These are phyloP conservation scores for Hypoxylon sp. DNA, from an alignment of 2,329 filamentous ascomycete genomes.

Conservation along the genomic window DNA sequence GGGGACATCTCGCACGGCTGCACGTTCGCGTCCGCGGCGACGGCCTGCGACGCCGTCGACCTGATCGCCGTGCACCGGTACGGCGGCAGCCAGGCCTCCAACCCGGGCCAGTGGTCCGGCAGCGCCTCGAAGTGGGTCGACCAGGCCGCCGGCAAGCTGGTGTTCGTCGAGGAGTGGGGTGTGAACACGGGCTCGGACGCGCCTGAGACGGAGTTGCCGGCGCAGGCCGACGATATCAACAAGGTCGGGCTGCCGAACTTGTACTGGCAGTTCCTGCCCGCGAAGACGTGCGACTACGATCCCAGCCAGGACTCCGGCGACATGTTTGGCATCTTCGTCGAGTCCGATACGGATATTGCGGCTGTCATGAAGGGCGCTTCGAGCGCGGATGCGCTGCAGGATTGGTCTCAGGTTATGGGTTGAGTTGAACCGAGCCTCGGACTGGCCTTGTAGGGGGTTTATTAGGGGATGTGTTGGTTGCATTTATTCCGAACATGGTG, in stretches of 20 bases:
- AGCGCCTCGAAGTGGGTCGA: slow-evolving; percentile 39
- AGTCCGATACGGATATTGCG: slow-evolving; percentile 29
- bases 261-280: slow-evolving; percentile 48
- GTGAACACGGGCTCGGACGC: slow-evolving; percentile 59
- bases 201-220: slow-evolving; percentile 36
- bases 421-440: slow-evolving; percentile 1
- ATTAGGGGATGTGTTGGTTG: not conserved
- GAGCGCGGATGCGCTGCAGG: slow-evolving; percentile 29
- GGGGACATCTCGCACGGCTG: slow-evolving; percentile 46
- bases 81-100: slow-evolving; percentile 30
- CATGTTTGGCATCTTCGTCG: slow-evolving; percentile 39
- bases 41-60: slow-evolving; percentile 44
- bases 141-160: slow-evolving; percentile 42
- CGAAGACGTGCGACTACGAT: slow-evolving; percentile 37
- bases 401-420: slow-evolving; percentile 30
- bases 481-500: no score
- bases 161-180: slow-evolving; percentile 47
- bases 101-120: slow-evolving; percentile 40
- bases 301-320: slow-evolving; percentile 36
- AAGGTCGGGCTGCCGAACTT: slow-evolving; percentile 43
- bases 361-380: slow-evolving; percentile 31
- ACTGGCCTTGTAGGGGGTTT: not conserved
- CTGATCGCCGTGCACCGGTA: slow-evolving; percentile 44
- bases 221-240: slow-evolving; percentile 44
- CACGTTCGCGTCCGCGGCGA: slow-evolving; percentile 41